Percentiles rank a stretch among this genome's conserved stretches.
phyloP scores from a whole-genome alignment of 2,329 filamentous ascomycete genomes.

The Diplodia mutila region DNA sequence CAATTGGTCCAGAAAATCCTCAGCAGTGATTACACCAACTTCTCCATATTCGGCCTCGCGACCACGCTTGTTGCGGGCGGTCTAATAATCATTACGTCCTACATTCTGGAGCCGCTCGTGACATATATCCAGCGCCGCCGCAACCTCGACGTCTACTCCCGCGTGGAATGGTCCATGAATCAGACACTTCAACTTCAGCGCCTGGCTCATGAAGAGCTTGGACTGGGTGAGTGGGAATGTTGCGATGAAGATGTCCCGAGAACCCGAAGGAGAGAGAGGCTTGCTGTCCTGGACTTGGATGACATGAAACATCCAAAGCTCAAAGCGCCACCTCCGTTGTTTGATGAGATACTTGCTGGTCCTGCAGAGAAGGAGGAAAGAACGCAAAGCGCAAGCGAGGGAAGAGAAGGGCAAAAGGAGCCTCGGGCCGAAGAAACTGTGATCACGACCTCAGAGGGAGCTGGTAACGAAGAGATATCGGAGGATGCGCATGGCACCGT shows the following conservation, averaged over 20 bases:
- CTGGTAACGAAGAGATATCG: too few relatives aligned
- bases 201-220: slow-evolving; percentile 21
- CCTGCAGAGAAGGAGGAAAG: too few relatives aligned
- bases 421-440: too few relatives aligned
- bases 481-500: too few relatives aligned
- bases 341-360: background rate
- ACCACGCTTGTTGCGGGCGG: slow-evolving; percentile 31
- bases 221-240: slow-evolving; percentile 27
- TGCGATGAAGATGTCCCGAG: slow-evolving; percentile 4
- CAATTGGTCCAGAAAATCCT: slow-evolving; percentile 27
- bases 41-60: slow-evolving; percentile 33
- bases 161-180: slow-evolving; percentile 27
- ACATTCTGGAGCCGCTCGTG: slow-evolving; percentile 15
- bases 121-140: slow-evolving; percentile 25
- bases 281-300: slow-evolving; percentile 16
- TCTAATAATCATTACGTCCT: slow-evolving; percentile 30
- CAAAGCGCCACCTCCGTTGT: background rate
- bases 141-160: slow-evolving; percentile 23
- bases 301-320: background rate
- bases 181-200: slow-evolving; percentile 27
- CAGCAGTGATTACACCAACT: slow-evolving; percentile 29
- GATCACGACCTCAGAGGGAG: too few relatives aligned
- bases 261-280: slow-evolving; percentile 3
- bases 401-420: too few relatives aligned
- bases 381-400: too few relatives aligned